Evolutionary conservation across 176 grass and related monocot genomes (phyloP).

Genomic region (Lolium multiflorum): DNA sequence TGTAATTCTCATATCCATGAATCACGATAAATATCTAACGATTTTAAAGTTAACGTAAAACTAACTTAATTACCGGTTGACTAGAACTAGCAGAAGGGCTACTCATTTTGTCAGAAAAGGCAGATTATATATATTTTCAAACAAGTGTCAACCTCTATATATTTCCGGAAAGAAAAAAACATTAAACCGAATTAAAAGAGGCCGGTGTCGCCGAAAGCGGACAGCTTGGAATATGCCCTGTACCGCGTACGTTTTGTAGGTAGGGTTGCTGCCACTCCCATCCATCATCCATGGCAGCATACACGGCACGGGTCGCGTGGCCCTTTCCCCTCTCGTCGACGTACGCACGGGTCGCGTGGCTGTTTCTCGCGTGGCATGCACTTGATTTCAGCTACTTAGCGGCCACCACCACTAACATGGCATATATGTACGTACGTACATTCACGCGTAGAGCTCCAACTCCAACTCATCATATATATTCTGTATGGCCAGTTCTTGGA

Average conservation of each 20-base stretch:
- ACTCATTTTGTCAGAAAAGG: no score
- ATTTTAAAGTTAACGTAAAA: no score
- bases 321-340: not conserved
- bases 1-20: no score
- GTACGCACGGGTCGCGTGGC: slow-evolving; percentile 11
- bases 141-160: not conserved
- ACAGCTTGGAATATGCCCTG: slow-evolving; percentile 24
- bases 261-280: slow-evolving; percentile 1
- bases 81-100: no score
- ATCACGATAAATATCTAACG: no score
- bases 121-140: no score
- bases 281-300: slow-evolving; percentile 11
- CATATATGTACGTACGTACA: not conserved
- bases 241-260: slow-evolving; percentile 17
- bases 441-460: not conserved
- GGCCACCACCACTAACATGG: no score
- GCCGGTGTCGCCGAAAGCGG: not conserved
- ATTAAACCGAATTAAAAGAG: not conserved
- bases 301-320: slow-evolving; percentile 31
- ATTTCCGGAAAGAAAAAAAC: not conserved
- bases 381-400: not conserved
- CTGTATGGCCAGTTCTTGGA: not conserved
- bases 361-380: not conserved
- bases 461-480: slow-evolving; percentile 14
- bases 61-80: no score